Evolutionary conservation across 192 early-diverging fungal species (phyloP).

Genomic region (Umbelopsis sp.): DNA sequence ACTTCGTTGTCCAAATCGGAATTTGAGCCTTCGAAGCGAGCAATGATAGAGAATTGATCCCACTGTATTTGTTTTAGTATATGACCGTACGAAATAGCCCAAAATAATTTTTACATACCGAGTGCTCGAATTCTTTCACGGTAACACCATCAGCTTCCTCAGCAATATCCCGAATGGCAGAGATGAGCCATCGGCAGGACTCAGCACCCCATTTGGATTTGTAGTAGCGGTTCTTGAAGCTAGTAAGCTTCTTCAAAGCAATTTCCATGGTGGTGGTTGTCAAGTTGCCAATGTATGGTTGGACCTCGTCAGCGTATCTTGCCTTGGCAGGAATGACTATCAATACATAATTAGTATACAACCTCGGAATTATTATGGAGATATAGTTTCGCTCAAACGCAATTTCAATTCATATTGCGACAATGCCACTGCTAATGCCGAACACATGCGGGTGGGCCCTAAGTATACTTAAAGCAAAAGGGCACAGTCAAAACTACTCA

Average conservation of each 20-base stretch:
- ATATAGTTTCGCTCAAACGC: neutral
- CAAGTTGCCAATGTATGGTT: constrained; percentile 60
- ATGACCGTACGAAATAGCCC: neutral
- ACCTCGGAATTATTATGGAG: constrained; percentile 8
- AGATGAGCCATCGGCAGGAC: constrained; percentile 72
- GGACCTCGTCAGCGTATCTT: constrained; percentile 61
- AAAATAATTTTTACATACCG: constrained; percentile 13
- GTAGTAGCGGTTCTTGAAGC: constrained; percentile 91
- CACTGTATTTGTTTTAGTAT: constrained; percentile 44
- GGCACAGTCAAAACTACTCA: constrained; percentile 1
- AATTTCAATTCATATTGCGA: neutral
- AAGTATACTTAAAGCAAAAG: too few species aligned
- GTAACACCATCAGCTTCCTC: constrained; percentile 55
- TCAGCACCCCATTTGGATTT: constrained; percentile 67
- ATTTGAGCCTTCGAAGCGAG: constrained; percentile 71
- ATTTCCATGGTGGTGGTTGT: constrained; percentile 68
- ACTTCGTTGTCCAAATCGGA: constrained; percentile 53
- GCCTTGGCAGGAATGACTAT: constrained; percentile 58
- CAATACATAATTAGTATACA: neutral
- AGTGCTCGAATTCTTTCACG: constrained; percentile 78
- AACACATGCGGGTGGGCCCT: too few species aligned
- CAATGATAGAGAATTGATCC: constrained; percentile 83
- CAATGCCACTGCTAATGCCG: neutral
- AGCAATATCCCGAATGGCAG: constrained; percentile 55
- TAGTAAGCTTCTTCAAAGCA: constrained; percentile 75